These are phyloP conservation scores for Diphasiastrum complanatum DNA, from an alignment of 83 land plant species.

Conservation along the genomic window DNA sequence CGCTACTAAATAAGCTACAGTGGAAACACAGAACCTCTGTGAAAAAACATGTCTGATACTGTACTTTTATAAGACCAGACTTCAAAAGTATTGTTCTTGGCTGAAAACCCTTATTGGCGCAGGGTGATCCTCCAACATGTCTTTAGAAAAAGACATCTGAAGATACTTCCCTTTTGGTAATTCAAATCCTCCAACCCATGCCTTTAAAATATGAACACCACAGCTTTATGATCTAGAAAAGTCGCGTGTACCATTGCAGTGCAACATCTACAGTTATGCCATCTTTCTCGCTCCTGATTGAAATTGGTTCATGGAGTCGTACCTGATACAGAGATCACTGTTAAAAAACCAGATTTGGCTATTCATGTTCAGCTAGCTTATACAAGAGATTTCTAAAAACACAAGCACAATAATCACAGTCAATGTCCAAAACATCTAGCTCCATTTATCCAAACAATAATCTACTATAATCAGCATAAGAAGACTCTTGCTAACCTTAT, in stretches of 20 bases:
- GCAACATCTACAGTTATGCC: slow-evolving; percentile 71
- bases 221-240: too few relatives aligned
- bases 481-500: slow-evolving; percentile 48
- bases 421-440: not conserved
- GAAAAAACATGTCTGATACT: too few relatives aligned
- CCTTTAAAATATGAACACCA: too few relatives aligned
- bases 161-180: too few relatives aligned
- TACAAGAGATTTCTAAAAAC: not conserved
- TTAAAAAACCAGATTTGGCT: not conserved
- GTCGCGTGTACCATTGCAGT: slow-evolving; percentile 75
- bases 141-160: too few relatives aligned
- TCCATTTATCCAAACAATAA: not conserved
- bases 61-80: too few relatives aligned
- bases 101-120: too few relatives aligned
- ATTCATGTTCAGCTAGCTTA: not conserved
- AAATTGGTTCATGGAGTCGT: slow-evolving; percentile 71
- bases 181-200: too few relatives aligned
- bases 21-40: too few relatives aligned
- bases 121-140: too few relatives aligned
- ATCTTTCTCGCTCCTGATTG: slow-evolving; percentile 58
- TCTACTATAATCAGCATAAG: not conserved
- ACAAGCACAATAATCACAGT: not conserved
- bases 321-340: slow-evolving; percentile 53
- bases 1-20: too few relatives aligned
- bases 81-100: too few relatives aligned